phyloP scores from a whole-genome alignment of 208 protist genomes.

The Strigomonas culicis region DNA sequence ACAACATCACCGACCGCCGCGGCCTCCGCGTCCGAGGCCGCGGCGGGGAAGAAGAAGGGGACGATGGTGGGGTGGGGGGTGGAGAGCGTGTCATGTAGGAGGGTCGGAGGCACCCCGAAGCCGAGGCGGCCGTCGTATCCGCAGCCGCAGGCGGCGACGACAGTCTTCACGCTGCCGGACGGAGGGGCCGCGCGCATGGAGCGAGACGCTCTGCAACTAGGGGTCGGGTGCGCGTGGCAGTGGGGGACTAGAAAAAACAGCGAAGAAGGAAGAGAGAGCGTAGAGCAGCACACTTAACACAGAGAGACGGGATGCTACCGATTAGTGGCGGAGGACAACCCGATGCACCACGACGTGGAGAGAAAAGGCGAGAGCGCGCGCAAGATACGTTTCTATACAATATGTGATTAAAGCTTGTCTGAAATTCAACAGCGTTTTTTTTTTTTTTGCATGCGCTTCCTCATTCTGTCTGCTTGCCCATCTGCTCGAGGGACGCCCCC shows the following conservation, averaged over 20 bases:
- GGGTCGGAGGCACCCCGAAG: background rate
- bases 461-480: background rate
- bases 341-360: background rate
- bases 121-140: slow-evolving; percentile 8
- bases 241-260: background rate
- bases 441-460: background rate
- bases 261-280: background rate
- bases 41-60: background rate
- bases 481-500: slow-evolving; percentile 1
- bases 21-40: background rate
- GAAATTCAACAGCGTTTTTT: background rate
- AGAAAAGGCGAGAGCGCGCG: too few species aligned
- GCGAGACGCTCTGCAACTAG: too few species aligned
- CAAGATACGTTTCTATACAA: too few species aligned
- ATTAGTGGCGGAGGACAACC: background rate
- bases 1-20: background rate
- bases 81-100: background rate
- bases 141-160: slow-evolving; percentile 2
- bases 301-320: background rate
- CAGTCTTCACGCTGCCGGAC: too few species aligned
- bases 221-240: too few species aligned
- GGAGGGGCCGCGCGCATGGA: too few species aligned
- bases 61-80: background rate
- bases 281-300: background rate
- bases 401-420: too few species aligned